Base-by-base conservation (phyloP, 78 protist genomes). In the Tieghemostelium lacteum region DNA sequence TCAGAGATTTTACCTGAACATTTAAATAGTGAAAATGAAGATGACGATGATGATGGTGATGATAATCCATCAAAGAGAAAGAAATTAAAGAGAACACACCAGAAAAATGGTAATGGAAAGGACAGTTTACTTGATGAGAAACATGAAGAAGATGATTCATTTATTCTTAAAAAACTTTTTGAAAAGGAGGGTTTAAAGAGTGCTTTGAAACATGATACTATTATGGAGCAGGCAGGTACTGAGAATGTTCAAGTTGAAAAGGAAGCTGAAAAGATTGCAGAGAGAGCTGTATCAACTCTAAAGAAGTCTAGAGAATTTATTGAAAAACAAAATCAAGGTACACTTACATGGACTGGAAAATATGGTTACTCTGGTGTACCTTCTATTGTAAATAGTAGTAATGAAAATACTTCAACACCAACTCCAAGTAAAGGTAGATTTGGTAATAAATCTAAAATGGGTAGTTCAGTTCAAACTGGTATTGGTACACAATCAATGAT, bases 301-400 rank as follows among this genome's bases (percentile, higher is more conserved):
- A 77, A 73, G 40, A 36, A 65, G 20, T 88, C 93, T 17, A 29
- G 87, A 33, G 57, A 49, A 64, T 29, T 3, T 1, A 63, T 65
- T 22, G 85, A 73, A 6, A 67, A 70, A 37, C 61, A 54, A 40
- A n/a, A 45, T n/a, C n/a, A 28, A n/a, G 37, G 36, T 14, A 54
- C 76, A 2, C 93, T 77, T 60, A 88, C 93, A 8, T 88, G 93
- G 93, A 88, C 93, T 37, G 93, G 86, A 3, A 39, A 66, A 39
- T 75, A 58, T 40, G 93, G 93, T 50, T 37, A 75, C 2, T 5
- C 77, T 45, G 93, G 93, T 49, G 70, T 62, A 14, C 91, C 91
- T 16, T 39, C 75, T 20, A 20, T 69, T 8, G 1, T 22, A 42
- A 62, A n/a, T 37, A 34, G 31, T 37, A 34, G 34, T 24, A 45